Base-by-base conservation (phyloP, 1,284 basidiomycete genomes). In the Laetiporus sulphureus region DNA sequence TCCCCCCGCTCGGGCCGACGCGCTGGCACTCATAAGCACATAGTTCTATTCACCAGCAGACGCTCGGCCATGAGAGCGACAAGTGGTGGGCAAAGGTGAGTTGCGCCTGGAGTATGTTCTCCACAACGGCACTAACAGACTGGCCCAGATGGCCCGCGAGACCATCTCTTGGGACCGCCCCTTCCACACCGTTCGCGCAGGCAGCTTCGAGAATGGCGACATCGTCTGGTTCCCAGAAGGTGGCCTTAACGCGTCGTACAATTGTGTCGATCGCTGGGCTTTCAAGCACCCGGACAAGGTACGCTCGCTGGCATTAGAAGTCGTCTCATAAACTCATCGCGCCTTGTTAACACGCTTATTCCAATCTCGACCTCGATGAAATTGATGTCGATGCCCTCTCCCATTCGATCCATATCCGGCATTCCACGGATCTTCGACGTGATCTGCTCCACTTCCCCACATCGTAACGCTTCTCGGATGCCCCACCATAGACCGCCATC, bases 231-330 rank as follows among this genome's bases (percentile, higher is more conserved):
- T 99, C 75, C 86, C 87, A 19, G 89, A 93, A 58, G 91, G 91
- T 33, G 83, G 71, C 5, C 67, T 94, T 49, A 93, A 93, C 60
- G 95, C 89, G 2, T 82, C 91, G 7, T 99, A 99, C 77, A 99
- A 99, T 70, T 96, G 92, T 60, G 89, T 99, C 45, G 96, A 99
- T 66, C 81, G 96, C 50, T 92, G 89, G 87, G 92, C 90, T 27
- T 92, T 88, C 71, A 81, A 84, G 62, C 71, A 92, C 59, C 95
- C 95, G 0, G 72, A 98, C 62, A 92, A 90, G 72, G 90, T 86
- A 49, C 44, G 65, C 31, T 8, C 7, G 7, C 31, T 11, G 31
- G n/a, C 25, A 29, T n/a, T n/a, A 29, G 25, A 29, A 29, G 25
- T 29, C 25, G 25, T 29, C 25, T 29, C 8, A 8, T 29, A 29